Evolutionary conservation across 2,329 filamentous ascomycete genomes (phyloP), one percentile per base, ranked within the genome.

Genomic region (Bertia moriformis): DNA sequence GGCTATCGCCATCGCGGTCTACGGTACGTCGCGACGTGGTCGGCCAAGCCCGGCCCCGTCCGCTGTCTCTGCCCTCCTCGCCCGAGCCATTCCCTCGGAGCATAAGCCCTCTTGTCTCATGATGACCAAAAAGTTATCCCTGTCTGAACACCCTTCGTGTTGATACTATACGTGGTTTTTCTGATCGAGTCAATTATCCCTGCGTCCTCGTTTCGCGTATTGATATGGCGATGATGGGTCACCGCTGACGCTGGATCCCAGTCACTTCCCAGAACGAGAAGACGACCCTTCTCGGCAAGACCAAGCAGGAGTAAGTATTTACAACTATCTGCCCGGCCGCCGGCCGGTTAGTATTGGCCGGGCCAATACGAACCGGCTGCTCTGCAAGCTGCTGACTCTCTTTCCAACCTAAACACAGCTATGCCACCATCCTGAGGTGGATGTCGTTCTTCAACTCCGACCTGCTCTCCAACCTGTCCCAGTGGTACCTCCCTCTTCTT

Each of bases 221-320:
- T n/a, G n/a, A n/a, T n/a, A n/a, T n/a, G n/a, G n/a, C n/a, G n/a
- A n/a, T n/a, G n/a, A n/a, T n/a, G n/a, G n/a, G n/a, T n/a, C n/a
- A n/a, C n/a, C n/a, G n/a, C n/a, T n/a, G n/a, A n/a, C n/a, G n/a
- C 40, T 37, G 37, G 27, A 18, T 19, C 48, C 43, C 58, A 96
- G 91, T 98, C 61, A 87, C 91, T 56, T 96, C 91, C 53, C 91
- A 98, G 71, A 98, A 98, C 65, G 91, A 96, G 81, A 96, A 96
- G 83, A 98, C 91, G 55, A 93, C 87, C 52, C 87, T 98, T 49
- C 79, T 98, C 55, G 91, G 91, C 60, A 96, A 96, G 82, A 96
- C 88, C 69, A 98, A 98, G 83, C 88, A 98, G 73, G 91, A 98
- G 78, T 87, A 68, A 61, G 71, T 59, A 42, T n/a, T 36, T n/a